A percentile compares a stretch with the other conserved stretches of the same genome.
Evolutionary conservation across 108 stramenopile species (phyloP).

Genomic region (Bacterosira constricta): DNA sequence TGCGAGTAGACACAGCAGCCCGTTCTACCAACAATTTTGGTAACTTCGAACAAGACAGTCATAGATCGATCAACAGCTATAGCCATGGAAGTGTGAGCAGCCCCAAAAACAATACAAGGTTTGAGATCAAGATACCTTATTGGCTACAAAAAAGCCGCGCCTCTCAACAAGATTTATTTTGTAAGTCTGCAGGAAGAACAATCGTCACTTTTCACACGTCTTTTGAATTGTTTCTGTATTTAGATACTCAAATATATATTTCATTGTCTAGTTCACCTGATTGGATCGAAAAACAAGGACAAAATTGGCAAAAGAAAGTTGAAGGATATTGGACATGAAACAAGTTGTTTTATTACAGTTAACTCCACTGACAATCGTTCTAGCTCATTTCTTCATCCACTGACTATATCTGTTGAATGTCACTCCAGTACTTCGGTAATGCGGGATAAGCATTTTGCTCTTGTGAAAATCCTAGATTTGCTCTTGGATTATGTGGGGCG

Average conservation of each 20-base stretch:
- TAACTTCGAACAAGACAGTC: neutral
- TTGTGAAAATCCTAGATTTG: neutral
- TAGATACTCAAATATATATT: neutral
- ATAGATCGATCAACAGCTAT: neutral
- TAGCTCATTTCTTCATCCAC: neutral
- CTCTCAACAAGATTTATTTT: slow-evolving; percentile 17
- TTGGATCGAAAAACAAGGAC: neutral
- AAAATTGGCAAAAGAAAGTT: neutral
- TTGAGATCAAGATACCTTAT: neutral
- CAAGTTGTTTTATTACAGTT: neutral
- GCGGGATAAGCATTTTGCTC: too few relatives aligned
- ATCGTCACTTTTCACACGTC: too few relatives aligned
- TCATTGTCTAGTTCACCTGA: neutral
- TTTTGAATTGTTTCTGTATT: neutral
- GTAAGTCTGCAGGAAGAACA: too few relatives aligned
- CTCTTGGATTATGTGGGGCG: neutral
- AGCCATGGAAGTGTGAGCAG: neutral
- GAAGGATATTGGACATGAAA: neutral
- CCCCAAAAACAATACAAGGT: neutral
- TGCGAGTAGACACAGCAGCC: neutral
- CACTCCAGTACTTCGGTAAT: neutral
- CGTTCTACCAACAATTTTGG: neutral
- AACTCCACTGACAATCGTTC: neutral
- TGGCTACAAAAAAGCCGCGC: slow-evolving; percentile 17
- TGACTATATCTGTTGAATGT: neutral